phyloP scores from a whole-genome alignment of 202 grass and related monocot genomes.

The Zizania palustris region DNA sequence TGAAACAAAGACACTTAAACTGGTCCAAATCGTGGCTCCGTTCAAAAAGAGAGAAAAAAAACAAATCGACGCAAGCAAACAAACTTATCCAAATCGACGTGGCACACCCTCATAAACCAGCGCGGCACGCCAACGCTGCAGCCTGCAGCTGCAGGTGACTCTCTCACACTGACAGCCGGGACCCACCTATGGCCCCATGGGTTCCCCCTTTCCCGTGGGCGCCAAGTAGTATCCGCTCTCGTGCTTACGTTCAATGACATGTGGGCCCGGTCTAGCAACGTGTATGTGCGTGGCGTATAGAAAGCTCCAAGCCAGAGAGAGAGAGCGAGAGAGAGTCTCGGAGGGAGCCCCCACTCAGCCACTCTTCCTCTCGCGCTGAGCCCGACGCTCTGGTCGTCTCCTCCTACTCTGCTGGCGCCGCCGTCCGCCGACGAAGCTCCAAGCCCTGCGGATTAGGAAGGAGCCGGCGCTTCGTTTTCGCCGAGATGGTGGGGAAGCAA shows the following conservation, averaged over 20 bases:
- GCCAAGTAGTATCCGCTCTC: background rate
- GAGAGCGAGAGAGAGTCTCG: background rate
- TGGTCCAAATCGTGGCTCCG: background rate
- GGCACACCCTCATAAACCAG: no score
- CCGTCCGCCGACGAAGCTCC: background rate
- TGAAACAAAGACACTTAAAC: no score
- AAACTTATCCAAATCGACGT: background rate
- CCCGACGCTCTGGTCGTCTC: background rate
- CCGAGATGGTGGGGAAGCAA: slow-evolving; percentile 36
- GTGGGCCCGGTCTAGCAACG: background rate
- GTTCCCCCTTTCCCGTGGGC: background rate
- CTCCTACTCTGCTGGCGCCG: background rate
- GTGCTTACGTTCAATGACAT: background rate
- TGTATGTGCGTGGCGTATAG: background rate
- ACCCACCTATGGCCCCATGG: background rate
- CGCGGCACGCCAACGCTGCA: background rate
- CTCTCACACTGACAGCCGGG: background rate
- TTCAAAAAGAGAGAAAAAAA: background rate
- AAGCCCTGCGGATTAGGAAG: background rate
- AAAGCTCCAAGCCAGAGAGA: background rate
- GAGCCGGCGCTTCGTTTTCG: no score
- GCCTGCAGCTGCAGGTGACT: background rate
- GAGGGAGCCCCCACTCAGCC: background rate
- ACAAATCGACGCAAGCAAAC: background rate
- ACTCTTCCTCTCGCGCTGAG: background rate